Base-by-base conservation (phyloP, 805 yeast species). In the Starmerella kuoi region DNA sequence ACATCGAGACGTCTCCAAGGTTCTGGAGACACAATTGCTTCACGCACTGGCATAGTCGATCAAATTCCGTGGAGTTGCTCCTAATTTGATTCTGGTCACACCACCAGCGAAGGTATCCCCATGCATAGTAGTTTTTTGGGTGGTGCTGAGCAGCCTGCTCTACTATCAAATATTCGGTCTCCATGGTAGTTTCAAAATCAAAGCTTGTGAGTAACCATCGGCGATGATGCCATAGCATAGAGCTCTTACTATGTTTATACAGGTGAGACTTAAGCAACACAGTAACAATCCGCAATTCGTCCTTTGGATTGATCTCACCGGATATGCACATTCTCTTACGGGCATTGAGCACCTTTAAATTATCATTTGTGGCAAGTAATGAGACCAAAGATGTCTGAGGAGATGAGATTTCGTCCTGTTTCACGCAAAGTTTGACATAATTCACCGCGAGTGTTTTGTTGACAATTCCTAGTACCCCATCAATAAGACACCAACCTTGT, bases 71-170 rank as follows among this genome's bases (percentile, higher is more conserved):
- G 3, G 27, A 23, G 3, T 9, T 3, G 28, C 12, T 12, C n/a
- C 27, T 17, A 31, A 27, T 21, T 11, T 21, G 17, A 6, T 15
- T 3, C 17, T 6, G 3, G 3, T 25, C 20, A 28, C 37, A 46
- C 12, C 27, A 27, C 39, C 42, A 40, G 12, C 53, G 39, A 18
- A 50, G 33, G 44, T 63, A 59, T n/a, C 57, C 52, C 64, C 70
- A 63, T 0, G 75, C 73, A 41, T 71, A 72, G 50, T 72, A 72
- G 51, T 70, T 73, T 33, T 62, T 51, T 8, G 66, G 67, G 49
- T 72, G 77, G 11, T 54, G 45, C 20, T 45, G 52, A 0, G 64
- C 63, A 0, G 76, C 67, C 7, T 37, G 38, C 2, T 58, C 41
- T 1, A 70, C 59, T 1, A 56, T 41, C 14, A 40, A 42, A 25